Conservation (phyloP, 495 filamentous ascomycete genomes). For the Pyrenula aspistea region DNA sequence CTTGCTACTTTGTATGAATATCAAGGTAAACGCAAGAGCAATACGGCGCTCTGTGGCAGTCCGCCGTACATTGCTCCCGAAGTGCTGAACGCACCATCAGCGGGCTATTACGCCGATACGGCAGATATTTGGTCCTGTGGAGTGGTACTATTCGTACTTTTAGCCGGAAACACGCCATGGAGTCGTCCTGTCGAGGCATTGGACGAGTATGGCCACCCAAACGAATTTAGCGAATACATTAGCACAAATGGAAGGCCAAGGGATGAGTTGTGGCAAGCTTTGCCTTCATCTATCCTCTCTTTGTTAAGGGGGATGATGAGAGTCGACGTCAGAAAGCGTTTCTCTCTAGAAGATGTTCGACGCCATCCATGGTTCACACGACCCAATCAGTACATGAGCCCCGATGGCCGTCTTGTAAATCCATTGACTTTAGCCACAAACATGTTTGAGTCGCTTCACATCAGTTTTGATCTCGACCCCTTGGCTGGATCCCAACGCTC, state of each 20-base stretch:
- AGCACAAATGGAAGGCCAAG: conserved; percentile 62
- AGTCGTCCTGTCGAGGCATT: conserved; percentile 74
- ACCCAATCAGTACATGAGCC: conserved; percentile 59
- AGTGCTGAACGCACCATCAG: conserved; percentile 46
- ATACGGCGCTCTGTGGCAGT: conserved; percentile 83
- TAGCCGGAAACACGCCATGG: conserved; percentile 97
- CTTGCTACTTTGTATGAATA: conserved; percentile 88
- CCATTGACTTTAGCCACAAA: conserved; percentile 74
- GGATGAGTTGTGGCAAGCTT: conserved; percentile 74
- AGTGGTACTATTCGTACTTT: conserved; percentile 87
- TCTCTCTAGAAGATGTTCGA: conserved; percentile 76
- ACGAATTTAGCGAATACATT: conserved; percentile 79
- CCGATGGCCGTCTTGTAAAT: conserved; percentile 66
- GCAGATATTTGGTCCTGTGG: conserved; percentile 97
- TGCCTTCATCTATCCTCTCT: conserved; percentile 70
- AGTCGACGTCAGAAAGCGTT: conserved; percentile 62
- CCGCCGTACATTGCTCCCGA: conserved; percentile 97
- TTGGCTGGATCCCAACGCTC: conserved; percentile 26
- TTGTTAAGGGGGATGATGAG: conserved; percentile 90
- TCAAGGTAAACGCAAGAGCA: conserved; percentile 66
- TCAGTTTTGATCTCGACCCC: conserved; percentile 70
- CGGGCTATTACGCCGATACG: conserved; percentile 69
- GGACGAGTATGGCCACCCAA: conserved; percentile 68
- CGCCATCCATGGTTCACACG: conserved; percentile 93
- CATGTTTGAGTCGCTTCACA: conserved; percentile 87